These are phyloP conservation scores for Aspergillus transmontanensis DNA, from an alignment of 2,329 filamentous ascomycete species.

Conservation along the genomic window DNA sequence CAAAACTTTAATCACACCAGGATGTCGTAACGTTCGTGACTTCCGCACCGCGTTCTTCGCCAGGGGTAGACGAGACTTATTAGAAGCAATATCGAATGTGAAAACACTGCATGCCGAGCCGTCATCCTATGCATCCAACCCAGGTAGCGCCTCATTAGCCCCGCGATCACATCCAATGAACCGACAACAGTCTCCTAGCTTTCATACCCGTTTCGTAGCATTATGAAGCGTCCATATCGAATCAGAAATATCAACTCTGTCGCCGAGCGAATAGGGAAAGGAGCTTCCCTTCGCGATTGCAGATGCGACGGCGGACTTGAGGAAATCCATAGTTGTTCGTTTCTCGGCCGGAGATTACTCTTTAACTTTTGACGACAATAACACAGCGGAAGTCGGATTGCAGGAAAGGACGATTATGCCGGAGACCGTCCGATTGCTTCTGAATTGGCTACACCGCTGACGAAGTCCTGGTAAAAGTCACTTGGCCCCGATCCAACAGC, in stretches of 20 bases:
- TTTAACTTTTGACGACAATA: background rate
- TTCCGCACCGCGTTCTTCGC: constrained; percentile 95
- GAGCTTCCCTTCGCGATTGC: constrained; percentile 93
- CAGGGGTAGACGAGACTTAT: constrained; percentile 78
- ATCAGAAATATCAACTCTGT: constrained; percentile 86
- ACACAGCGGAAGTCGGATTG: background rate
- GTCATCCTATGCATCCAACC: constrained; percentile 68
- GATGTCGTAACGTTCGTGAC: constrained; percentile 87
- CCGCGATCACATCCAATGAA: background rate
- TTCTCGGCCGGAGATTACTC: constrained; percentile 2
- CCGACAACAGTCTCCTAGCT: background rate
- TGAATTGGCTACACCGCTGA: background rate
- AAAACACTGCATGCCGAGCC: constrained; percentile 94
- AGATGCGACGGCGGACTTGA: constrained; percentile 96
- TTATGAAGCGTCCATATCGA: constrained; percentile 98
- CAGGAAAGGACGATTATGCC: background rate
- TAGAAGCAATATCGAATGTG: constrained; percentile 83
- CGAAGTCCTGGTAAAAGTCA: background rate
- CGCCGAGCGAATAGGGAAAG: constrained; percentile 90
- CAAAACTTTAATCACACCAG: constrained; percentile 89
- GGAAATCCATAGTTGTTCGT: constrained; percentile 75
- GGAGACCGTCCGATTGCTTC: background rate
- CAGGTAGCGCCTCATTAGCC: constrained; percentile 17
- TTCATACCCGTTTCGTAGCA: constrained; percentile 79
- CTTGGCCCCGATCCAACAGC: background rate